These are phyloP conservation scores for Trichoderma simmonsii DNA, from an alignment of 2,329 filamentous ascomycete genomes.

Conservation along the genomic window DNA sequence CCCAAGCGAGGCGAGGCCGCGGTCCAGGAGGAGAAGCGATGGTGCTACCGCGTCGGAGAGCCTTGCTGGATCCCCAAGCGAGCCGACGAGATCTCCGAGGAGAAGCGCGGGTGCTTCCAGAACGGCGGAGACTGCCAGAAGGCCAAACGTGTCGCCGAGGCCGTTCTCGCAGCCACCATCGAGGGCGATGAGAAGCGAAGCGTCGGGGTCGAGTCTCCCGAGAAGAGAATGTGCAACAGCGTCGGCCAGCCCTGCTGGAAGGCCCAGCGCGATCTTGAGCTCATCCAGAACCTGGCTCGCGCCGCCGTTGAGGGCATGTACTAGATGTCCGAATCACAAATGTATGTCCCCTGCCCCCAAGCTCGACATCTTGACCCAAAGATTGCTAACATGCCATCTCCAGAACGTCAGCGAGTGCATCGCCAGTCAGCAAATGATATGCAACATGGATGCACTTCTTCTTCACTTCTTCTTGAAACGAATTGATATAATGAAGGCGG, in stretches of 20 bases:
- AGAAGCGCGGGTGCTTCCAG: conserved; percentile 26
- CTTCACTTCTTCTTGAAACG: not conserved
- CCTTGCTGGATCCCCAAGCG: conserved; percentile 33
- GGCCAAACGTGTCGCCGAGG: conserved; percentile 38
- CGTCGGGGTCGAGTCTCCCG: conserved; percentile 20
- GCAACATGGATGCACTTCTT: not conserved
- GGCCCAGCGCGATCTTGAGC: conserved; percentile 28
- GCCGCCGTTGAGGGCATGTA: conserved; percentile 2
- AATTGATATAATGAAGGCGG: conserved; percentile 6
- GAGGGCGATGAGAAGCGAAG: conserved; percentile 30
- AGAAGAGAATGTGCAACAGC: conserved; percentile 26
- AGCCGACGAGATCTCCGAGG: conserved; percentile 29
- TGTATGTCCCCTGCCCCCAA: not conserved
- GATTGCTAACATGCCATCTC: not conserved
- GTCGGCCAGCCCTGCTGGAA: conserved; percentile 36
- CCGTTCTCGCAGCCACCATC: conserved; percentile 32
- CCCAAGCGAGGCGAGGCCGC: conserved; percentile 26
- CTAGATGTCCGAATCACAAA: not conserved
- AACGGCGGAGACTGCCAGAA: conserved; percentile 36
- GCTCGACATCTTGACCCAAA: not conserved
- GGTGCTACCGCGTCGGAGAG: conserved; percentile 30
- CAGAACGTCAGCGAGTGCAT: not conserved
- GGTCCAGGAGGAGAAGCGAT: conserved; percentile 14
- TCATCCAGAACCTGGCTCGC: conserved; percentile 13
- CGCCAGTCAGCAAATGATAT: not conserved